Base-by-base conservation (phyloP, 768 basidiomycete species). In the Rhizopogon vesiculosus region DNA sequence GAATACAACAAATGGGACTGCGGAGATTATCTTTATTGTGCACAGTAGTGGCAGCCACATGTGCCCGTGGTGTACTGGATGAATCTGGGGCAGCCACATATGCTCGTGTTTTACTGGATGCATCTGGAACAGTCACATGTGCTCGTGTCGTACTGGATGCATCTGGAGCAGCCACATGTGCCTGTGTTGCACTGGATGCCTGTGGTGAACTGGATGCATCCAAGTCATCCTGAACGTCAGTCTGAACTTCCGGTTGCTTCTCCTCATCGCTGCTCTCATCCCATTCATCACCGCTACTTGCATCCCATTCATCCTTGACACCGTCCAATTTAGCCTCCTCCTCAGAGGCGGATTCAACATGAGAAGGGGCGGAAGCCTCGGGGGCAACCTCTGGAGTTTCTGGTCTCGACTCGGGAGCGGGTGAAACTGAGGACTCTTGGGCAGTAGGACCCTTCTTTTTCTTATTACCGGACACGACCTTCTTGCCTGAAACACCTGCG, bases 1-100 rank as follows among this genome's bases (percentile, higher is more conserved):
- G 72, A 64, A 99, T 99, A 82, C 96, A 98, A 68, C 96, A 98
- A 68, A 99, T 99, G 13, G 97, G 97, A 68, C 89, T 92, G 42
- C 97, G 89, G 45, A 99, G 74, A 68, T 98, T 76, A 62, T 98
- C 93, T 70, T 91, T 93, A 68, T 74, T 92, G 51, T 92, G 75
- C 4, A 89, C 90, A 42, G 94, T 91, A 56, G 95, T 70, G 2
- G 97, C 95, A 29, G 83, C 88, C 69, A 91, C 85, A 62, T 87
- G 89, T 8, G 89, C 86, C 64, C 93, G 87, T 44, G 84, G 81
- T 50, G 82, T 81, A 43, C 93, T 42, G 6, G 42, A 16, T 40
- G 25, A 25, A 25, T 25, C 25, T 25, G 15, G 15, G 13, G 39
- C 13, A 40, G 15, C 16, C 15, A 13, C 19, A 25, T 7, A 6